phyloP scores from a whole-genome alignment of 805 yeast genomes.

The Kockiozyma suomiensis region DNA sequence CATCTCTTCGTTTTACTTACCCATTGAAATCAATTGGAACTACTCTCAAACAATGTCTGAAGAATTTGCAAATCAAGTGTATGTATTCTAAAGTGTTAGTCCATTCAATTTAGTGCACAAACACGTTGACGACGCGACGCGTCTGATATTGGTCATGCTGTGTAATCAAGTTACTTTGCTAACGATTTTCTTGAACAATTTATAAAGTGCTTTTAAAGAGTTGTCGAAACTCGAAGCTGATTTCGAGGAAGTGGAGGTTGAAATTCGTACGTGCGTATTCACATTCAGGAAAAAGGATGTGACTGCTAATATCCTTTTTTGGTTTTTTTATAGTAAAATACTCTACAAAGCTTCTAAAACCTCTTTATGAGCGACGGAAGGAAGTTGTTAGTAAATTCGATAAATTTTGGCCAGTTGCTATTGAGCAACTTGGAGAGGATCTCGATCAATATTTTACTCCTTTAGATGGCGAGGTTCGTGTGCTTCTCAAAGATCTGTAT shows the following conservation, averaged over 20 bases:
- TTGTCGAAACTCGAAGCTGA: conserved; percentile 36
- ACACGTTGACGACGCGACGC: not conserved
- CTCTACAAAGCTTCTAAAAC: conserved; percentile 48
- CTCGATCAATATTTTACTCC: conserved; percentile 74
- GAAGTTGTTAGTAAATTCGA: conserved; percentile 58
- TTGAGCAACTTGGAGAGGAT: conserved; percentile 78
- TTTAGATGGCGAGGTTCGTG: conserved; percentile 62
- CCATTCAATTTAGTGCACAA: no score
- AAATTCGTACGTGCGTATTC: conserved; percentile 34
- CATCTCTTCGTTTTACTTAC: no score
- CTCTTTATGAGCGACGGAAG: conserved; percentile 62
- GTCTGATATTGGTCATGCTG: no score
- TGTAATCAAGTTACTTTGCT: not conserved
- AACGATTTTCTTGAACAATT: not conserved
- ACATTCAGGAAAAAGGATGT: no score
- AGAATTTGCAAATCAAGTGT: not conserved
- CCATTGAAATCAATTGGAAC: no score
- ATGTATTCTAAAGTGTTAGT: not conserved
- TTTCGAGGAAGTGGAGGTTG: conserved; percentile 37
- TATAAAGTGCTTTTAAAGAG: conserved; percentile 23
- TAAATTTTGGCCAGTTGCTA: conserved; percentile 83
- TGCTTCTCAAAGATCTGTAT: not conserved
- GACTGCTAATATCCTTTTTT: not conserved
- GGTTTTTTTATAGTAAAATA: conserved; percentile 19
- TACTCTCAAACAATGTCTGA: conserved; percentile 4